phyloP scores from a whole-genome alignment of 1,284 basidiomycete species.

The Stereum hirsutum region DNA sequence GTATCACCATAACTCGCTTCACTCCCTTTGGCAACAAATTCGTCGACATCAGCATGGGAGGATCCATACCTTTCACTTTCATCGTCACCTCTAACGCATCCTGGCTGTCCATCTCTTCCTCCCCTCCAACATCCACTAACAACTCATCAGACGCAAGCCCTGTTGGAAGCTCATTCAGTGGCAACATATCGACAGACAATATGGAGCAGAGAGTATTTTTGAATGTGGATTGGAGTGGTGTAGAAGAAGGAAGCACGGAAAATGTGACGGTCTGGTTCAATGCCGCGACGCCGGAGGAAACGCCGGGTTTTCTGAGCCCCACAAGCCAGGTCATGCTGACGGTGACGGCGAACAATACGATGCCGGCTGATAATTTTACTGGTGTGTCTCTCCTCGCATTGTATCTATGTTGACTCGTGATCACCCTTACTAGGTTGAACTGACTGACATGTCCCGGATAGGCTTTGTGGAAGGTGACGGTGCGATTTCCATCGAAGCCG shows the following conservation, averaged over 20 bases:
- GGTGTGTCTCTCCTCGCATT: too few relatives aligned
- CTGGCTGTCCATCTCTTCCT: constrained; percentile 43
- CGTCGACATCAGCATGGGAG: constrained; percentile 55
- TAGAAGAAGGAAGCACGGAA: too few relatives aligned
- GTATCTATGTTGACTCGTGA: too few relatives aligned
- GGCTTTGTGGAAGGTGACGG: constrained; percentile 60
- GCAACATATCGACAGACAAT: constrained; percentile 37
- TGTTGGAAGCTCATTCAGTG: too few relatives aligned
- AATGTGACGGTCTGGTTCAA: too few relatives aligned
- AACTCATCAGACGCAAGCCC: too few relatives aligned
- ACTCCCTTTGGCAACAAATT: constrained; percentile 41
- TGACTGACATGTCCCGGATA: constrained; percentile 11
- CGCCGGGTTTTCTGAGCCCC: constrained; percentile 22
- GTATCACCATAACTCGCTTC: constrained; percentile 44
- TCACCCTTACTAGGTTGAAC: neutral
- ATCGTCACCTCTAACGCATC: constrained; percentile 37
- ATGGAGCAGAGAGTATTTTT: constrained; percentile 49
- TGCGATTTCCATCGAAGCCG: constrained; percentile 57
- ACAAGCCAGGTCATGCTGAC: constrained; percentile 29
- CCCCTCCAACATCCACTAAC: too few relatives aligned
- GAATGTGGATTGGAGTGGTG: constrained; percentile 62
- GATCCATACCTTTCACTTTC: constrained; percentile 49
- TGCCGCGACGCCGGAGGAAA: too few relatives aligned
- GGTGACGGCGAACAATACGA: constrained; percentile 31
- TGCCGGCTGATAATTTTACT: constrained; percentile 33